Evolutionary conservation across 352 stramenopile species (phyloP).

Genomic region (Globisporangium echinulatum): DNA sequence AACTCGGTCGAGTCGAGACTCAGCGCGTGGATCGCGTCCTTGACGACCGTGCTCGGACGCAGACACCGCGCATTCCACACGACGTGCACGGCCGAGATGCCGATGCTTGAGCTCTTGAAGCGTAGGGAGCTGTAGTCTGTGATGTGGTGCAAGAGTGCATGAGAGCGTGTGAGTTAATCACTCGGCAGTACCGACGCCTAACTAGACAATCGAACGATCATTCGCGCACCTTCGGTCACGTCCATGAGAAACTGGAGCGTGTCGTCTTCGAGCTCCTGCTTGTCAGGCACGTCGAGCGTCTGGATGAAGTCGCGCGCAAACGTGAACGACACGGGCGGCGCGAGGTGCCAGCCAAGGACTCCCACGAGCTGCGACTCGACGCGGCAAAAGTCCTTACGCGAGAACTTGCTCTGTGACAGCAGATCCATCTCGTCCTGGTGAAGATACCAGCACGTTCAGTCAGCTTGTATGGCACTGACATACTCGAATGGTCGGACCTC

Average conservation of each 20-base stretch:
- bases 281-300: conserved; percentile 15
- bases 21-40: conserved; percentile 22
- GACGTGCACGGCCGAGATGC: conserved; percentile 29
- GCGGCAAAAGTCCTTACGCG: conserved; percentile 25
- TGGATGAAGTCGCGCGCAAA: conserved; percentile 38
- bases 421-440: conserved; percentile 40
- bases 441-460: background rate
- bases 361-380: conserved; percentile 31
- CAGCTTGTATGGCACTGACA: too few species aligned
- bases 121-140: conserved; percentile 23
- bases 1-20: conserved; percentile 20
- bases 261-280: conserved; percentile 16
- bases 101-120: conserved; percentile 32
- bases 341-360: conserved; percentile 29
- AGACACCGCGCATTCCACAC: conserved; percentile 26
- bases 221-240: conserved; percentile 5
- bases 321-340: conserved; percentile 29
- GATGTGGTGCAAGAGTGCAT: conserved; percentile 1
- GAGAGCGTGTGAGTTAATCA: too few species aligned
- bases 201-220: too few species aligned
- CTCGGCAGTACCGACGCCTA: too few species aligned
- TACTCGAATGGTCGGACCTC: too few species aligned
- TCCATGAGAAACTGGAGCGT: conserved; percentile 27
- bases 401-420: conserved; percentile 40
- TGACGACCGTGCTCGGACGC: conserved; percentile 20